A percentile compares a stretch with the other conserved stretches of the same genome.
Conservation (phyloP, 2,329 filamentous ascomycete species). For the Cryphonectria japonica region DNA sequence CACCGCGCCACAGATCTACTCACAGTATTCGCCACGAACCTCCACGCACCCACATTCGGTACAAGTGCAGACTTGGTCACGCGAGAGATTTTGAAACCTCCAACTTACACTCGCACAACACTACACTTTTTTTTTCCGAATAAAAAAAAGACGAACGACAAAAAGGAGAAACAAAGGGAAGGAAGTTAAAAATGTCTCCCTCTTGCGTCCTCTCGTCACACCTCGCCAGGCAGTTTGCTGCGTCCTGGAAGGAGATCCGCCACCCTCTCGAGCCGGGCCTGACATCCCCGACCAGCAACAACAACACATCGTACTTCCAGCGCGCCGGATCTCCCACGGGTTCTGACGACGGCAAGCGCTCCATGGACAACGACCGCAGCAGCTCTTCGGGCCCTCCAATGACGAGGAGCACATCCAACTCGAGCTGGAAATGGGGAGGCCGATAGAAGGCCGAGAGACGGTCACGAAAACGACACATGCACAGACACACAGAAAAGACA, state of each 20-base stretch:
- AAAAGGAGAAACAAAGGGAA: background rate
- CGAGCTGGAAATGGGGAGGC: constrained; percentile 37
- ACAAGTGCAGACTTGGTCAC: too few relatives aligned
- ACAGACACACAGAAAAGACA: background rate
- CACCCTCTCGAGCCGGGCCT: constrained; percentile 37
- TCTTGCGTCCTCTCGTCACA: constrained; percentile 66
- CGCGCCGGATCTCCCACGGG: constrained; percentile 41
- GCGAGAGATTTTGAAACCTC: too few relatives aligned
- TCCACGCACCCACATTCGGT: background rate
- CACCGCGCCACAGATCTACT: background rate
- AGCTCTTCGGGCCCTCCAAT: constrained; percentile 34
- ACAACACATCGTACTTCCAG: constrained; percentile 38
- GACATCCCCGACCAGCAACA: constrained; percentile 35
- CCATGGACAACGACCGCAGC: constrained; percentile 51
- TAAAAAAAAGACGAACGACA: too few relatives aligned
- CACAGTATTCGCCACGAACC: background rate
- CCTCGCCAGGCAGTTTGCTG: constrained; percentile 62
- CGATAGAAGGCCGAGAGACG: constrained; percentile 8
- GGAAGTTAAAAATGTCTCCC: constrained; percentile 51
- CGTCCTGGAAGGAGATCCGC: constrained; percentile 59
- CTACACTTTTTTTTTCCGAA: background rate
- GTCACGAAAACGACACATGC: background rate
- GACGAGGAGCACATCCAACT: constrained; percentile 39
- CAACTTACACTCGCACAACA: too few relatives aligned
- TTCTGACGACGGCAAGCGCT: constrained; percentile 44